Evolutionary conservation across 2,329 filamentous ascomycete genomes (phyloP), one percentile per base, ranked within the genome.

Genomic region (Colletotrichum eleusines): DNA sequence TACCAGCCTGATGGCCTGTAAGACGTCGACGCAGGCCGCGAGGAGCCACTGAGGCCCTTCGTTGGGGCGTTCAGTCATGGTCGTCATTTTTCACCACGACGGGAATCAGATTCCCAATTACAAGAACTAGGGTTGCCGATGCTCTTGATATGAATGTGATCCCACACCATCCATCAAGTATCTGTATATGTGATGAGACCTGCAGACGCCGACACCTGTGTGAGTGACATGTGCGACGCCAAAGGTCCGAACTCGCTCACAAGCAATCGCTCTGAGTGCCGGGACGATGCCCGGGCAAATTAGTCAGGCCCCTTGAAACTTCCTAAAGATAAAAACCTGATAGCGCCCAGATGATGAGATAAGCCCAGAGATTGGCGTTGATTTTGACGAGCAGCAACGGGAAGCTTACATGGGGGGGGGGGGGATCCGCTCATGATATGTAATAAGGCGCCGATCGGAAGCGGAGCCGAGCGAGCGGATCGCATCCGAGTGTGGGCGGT

Each of bases 1-100:
- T 33, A 74, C 72, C 40, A 74, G 35, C 28, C 58, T 67, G 2
- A 73, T 44, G 8, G 72, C 71, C 2, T 57, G 42, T 5, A 63
- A 31, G 48, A 55, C 50, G 18, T 68, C 71, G 48, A 44, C 18
- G 23, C 2, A 40, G 16, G 40, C 35, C 0, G 44, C 23, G n/a
- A n/a, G n/a, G 60, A 69, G 60, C 66, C 61, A 61, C 35, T n/a
- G 50, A 18, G 70, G 61, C 61, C 26, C 44, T 26, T 33, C 38
- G 9, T 23, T 26, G 9, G 59, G 40, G 59, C 20, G 38, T 48
- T 63, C 58, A 20, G 16, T 50, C 26, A 40, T 18, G 12, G 64
- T 71, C 1, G 61, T 62, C 70, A 66, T 69, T 9, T n/a, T 23
- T 58, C 20, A n/a, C 23, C 28, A 9, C 38, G 16, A 33, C 28